Evolutionary conservation across 176 grass and related monocot genomes (phyloP).

Genomic region (bread wheat (Triticum aestivum)): IWGSC_CS_RefSeq_v2.1 NC_057797.1:657034686-657035185

Average conservation of each 20-base stretch:
- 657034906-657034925: background rate
- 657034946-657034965: background rate
- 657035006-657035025: background rate
- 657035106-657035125: constrained; percentile 21
- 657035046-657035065: background rate
- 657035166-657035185: constrained; percentile 26
- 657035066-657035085: background rate
- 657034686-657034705: too few species aligned
- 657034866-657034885: background rate
- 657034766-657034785: background rate
- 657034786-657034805: background rate
- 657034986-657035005: background rate
- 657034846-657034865: background rate
- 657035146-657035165: constrained; percentile 77
- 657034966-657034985: background rate
- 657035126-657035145: constrained; percentile 62
- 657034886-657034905: background rate
- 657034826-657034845: background rate
- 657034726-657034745: background rate
- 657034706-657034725: background rate
- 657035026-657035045: background rate
- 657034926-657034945: background rate
- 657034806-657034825: background rate
- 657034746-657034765: background rate
- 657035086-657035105: background rate